Evolutionary conservation across 2,329 filamentous ascomycete species (phyloP).

Genomic region (Aphanoascus verrucosus): DNA sequence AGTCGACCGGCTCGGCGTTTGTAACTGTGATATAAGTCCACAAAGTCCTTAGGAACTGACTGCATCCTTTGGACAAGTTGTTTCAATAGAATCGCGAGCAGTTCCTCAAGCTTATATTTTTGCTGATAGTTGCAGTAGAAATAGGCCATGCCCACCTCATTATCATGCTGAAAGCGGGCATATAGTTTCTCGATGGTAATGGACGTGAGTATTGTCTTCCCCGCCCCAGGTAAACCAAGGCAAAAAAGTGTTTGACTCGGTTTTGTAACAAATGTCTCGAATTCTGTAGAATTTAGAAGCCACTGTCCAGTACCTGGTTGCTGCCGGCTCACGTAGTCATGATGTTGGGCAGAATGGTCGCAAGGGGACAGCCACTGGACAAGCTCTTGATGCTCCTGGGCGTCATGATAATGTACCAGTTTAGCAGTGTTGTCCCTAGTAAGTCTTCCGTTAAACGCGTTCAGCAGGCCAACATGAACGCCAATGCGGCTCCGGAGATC

Average conservation of each 20-base stretch:
- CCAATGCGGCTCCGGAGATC: slow-evolving; percentile 17
- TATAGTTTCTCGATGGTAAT: slow-evolving; percentile 12
- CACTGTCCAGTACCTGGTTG: slow-evolving; percentile 18
- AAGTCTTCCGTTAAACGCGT: neutral
- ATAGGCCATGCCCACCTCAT: slow-evolving; percentile 7
- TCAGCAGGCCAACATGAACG: neutral
- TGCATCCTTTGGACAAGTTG: slow-evolving; percentile 7
- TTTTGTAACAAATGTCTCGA: slow-evolving; percentile 9
- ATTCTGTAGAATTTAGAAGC: slow-evolving; percentile 18
- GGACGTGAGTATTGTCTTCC: slow-evolving; percentile 15
- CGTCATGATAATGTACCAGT: neutral
- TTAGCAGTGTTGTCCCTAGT: neutral
- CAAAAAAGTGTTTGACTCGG: slow-evolving; percentile 8
- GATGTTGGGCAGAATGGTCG: slow-evolving; percentile 9
- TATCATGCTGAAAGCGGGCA: neutral
- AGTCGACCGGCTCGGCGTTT: slow-evolving; percentile 1
- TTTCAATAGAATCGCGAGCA: slow-evolving; percentile 8
- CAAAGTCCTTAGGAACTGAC: slow-evolving; percentile 6
- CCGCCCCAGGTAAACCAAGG: slow-evolving; percentile 14
- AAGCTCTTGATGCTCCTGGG: too few species aligned
- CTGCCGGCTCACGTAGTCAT: slow-evolving; percentile 13
- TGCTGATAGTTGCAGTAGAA: slow-evolving; percentile 5
- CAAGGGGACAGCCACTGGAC: too few species aligned
- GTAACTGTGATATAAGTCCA: slow-evolving; percentile 11
- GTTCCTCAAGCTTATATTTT: neutral